Percentiles rank a stretch among this genome's conserved stretches.
phyloP scores from a whole-genome alignment of 2,329 filamentous ascomycete species.

The Verticillium nonalfalfae region DNA sequence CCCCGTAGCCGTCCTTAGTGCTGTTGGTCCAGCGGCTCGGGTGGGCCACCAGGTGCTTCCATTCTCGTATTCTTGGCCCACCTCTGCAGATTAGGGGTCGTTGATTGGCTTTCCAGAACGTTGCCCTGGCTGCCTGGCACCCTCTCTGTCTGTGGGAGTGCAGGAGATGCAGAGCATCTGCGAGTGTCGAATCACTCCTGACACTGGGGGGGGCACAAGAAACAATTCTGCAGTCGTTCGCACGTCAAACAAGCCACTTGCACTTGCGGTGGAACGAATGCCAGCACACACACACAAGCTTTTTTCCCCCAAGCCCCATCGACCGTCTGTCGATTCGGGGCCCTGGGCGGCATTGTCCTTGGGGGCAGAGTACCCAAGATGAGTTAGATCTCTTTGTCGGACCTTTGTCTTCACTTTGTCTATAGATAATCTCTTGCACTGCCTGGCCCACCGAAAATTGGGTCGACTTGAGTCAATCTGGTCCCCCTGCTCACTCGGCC shows the following conservation, averaged over 20 bases:
- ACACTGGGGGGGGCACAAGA: not conserved
- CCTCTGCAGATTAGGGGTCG: not conserved
- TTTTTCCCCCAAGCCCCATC: not conserved
- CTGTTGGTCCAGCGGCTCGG: not conserved
- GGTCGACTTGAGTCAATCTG: not conserved
- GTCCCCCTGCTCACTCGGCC: not conserved
- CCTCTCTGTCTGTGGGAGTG: not conserved
- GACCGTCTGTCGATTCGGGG: not conserved
- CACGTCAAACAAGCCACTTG: not conserved
- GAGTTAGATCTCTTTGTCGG: too few relatives aligned
- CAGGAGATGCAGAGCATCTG: too few relatives aligned
- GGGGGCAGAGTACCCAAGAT: too few relatives aligned
- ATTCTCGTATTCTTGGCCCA: not conserved
- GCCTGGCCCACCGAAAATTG: too few relatives aligned
- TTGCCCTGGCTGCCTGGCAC: not conserved
- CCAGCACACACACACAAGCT: not conserved
- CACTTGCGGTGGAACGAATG: not conserved
- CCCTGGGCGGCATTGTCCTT: not conserved
- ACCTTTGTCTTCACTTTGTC: too few relatives aligned
- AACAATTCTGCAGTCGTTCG: not conserved
- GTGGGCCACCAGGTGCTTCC: not conserved
- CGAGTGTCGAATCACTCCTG: too few relatives aligned
- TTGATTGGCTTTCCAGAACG: not conserved
- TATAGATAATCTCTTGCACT: too few relatives aligned
- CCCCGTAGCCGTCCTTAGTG: not conserved